These are phyloP conservation scores for Aaosphaeria arxii DNA, from an alignment of 2,329 filamentous ascomycete species.

Conservation along the genomic window DNA sequence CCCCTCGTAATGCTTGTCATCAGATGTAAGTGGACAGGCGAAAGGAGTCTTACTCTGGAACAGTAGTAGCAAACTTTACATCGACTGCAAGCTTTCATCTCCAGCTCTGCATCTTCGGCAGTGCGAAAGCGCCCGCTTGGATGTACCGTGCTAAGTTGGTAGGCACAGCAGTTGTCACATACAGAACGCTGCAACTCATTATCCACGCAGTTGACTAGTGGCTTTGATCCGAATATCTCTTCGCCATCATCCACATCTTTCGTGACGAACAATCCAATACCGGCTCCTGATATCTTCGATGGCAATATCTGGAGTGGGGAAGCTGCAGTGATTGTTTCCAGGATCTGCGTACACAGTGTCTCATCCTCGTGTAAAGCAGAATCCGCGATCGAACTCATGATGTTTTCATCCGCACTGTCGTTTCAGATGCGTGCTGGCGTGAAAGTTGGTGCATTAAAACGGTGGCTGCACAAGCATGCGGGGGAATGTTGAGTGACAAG, in stretches of 20 bases:
- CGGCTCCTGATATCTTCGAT: conserved; percentile 1
- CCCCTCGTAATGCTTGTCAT: not conserved
- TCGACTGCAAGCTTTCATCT: not conserved
- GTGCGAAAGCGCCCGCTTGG: not conserved
- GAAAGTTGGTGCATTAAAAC: no score
- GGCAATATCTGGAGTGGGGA: not conserved
- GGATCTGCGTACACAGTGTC: not conserved
- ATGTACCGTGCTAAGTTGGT: not conserved
- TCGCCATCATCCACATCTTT: not conserved
- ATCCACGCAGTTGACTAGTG: not conserved
- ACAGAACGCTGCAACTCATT: not conserved
- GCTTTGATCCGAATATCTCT: not conserved
- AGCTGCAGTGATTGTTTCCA: not conserved
- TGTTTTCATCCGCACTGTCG: no score
- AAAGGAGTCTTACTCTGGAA: not conserved
- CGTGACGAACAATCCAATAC: not conserved
- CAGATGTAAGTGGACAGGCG: not conserved
- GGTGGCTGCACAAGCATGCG: no score
- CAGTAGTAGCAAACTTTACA: not conserved
- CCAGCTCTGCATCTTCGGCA: not conserved
- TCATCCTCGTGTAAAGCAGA: not conserved
- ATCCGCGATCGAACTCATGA: no score
- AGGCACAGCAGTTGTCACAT: not conserved
- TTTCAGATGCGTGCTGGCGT: no score
- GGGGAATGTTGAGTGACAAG: no score